Evolutionary conservation across 192 early-diverging fungal genomes (phyloP), one percentile per base, ranked within the genome.

Genomic region (Obelidium mucronatum): DNA sequence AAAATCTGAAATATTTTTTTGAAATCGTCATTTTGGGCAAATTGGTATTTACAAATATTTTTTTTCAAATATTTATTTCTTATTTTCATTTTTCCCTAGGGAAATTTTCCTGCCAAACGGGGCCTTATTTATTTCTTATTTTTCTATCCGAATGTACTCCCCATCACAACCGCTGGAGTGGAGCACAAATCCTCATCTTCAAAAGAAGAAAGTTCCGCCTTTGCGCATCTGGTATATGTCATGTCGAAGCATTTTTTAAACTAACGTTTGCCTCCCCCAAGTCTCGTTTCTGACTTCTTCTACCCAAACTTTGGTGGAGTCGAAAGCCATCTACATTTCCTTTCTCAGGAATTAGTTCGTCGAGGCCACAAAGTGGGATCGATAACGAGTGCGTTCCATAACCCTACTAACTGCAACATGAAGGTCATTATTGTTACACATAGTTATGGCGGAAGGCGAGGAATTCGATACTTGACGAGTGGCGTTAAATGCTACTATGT

Each of bases 231-330:
- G 44, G 44, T 48, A 0, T 19, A 19, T 48, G 0, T 19, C 44
- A 48, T 48, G 11, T 6, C 44, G 19, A 6, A 48, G 0, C 44
- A 44, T 0, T 6, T 0, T 15, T 15, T 19, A 48, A 6, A 15
- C 42, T 44, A 17, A 44, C 44, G 19, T 19, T 19, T 48, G 19
- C 8, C 44, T 48, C 19, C 11, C 19, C 44, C 19, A 6, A 48
- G 44, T 48, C 44, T 98, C 90, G 95, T 97, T 2, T 96, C 93
- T 4, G 97, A 99, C 83, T 97, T 98, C 81, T 97, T 98, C 83
- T 98, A 95, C 80, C 97, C 97, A 33, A 96, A 94, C 72, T 90
- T 96, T 77, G 97, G 97, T 58, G 97, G 97, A 15, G 94, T 99
- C 11, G 97, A 99, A 78, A 90, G 89, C 40, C 97, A 99, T 82